These are phyloP conservation scores for Fraxinus quadrangulata DNA, from an alignment of 257 asterid species.

Conservation along the genomic window DNA sequence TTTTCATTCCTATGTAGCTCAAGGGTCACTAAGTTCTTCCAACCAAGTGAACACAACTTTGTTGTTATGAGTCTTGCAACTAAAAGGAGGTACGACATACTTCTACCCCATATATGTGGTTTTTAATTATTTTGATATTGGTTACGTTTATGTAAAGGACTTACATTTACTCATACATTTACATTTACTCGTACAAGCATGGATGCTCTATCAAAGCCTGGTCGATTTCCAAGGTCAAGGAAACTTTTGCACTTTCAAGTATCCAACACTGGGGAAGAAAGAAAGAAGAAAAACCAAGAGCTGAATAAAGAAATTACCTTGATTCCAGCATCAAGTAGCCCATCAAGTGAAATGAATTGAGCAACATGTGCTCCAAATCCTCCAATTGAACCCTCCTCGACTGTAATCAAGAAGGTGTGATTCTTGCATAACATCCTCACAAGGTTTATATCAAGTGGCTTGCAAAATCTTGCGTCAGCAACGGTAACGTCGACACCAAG, in stretches of 20 bases:
- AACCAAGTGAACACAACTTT: background rate
- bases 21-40: background rate
- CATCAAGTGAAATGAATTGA: conserved; percentile 76
- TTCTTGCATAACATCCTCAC: conserved; percentile 61
- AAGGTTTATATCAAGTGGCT: conserved; percentile 75
- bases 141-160: background rate
- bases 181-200: background rate
- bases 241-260: too few species aligned
- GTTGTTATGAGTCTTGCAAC: too few species aligned
- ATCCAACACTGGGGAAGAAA: background rate
- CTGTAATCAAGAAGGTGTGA: conserved; percentile 66
- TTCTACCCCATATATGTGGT: background rate
- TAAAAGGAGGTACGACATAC: background rate
- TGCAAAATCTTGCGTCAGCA: conserved; percentile 97
- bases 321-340: conserved; percentile 73
- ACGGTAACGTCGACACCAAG: conserved; percentile 72
- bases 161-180: background rate
- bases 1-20: background rate
- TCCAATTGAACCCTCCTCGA: conserved; percentile 85
- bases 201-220: too few species aligned
- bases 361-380: conserved; percentile 91
- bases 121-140: background rate
- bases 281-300: background rate
- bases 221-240: background rate
- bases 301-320: conserved; percentile 48